Conservation (phyloP, 495 filamentous ascomycete genomes). For the Lasiosphaeriaceae sp. region DNA sequence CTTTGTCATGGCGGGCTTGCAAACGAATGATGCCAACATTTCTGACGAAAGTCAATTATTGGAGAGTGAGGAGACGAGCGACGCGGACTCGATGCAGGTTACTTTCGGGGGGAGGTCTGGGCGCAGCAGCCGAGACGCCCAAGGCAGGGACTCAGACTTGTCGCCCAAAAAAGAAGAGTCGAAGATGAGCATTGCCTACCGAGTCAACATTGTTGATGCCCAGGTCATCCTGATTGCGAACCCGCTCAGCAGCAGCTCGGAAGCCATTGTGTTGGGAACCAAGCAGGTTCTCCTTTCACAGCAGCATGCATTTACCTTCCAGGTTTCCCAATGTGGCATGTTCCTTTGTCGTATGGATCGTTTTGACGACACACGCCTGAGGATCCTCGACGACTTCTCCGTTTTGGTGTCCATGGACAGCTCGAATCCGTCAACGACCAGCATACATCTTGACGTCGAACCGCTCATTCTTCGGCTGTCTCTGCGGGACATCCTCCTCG, state of each 20-base stretch:
- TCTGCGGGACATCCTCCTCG: conserved; percentile 88
- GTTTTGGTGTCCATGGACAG: conserved; percentile 86
- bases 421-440: conserved; percentile 64
- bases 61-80: conserved; percentile 56
- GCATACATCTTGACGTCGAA: conserved; percentile 81
- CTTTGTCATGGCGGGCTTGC: conserved; percentile 66
- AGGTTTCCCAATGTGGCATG: conserved; percentile 92
- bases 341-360: conserved; percentile 98
- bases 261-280: conserved; percentile 91
- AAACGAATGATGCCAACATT: conserved; percentile 55
- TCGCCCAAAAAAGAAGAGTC: conserved; percentile 29
- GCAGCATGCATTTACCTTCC: conserved; percentile 89
- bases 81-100: conserved; percentile 48
- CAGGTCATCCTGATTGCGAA: conserved; percentile 96
- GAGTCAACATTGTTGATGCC: conserved; percentile 90
- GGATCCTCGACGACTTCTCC: conserved; percentile 95
- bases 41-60: conserved; percentile 52
- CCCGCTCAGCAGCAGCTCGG: conserved; percentile 79
- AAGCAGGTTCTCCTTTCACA: conserved; percentile 91
- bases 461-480: conserved; percentile 90
- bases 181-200: conserved; percentile 76
- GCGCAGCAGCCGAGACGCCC: conserved; percentile 14
- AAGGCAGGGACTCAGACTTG: not conserved
- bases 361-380: conserved; percentile 78
- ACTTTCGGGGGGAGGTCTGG: conserved; percentile 28